Conservation (phyloP, 192 early-diverging fungal species). For the Lunasporangiospora selenospora region DNA sequence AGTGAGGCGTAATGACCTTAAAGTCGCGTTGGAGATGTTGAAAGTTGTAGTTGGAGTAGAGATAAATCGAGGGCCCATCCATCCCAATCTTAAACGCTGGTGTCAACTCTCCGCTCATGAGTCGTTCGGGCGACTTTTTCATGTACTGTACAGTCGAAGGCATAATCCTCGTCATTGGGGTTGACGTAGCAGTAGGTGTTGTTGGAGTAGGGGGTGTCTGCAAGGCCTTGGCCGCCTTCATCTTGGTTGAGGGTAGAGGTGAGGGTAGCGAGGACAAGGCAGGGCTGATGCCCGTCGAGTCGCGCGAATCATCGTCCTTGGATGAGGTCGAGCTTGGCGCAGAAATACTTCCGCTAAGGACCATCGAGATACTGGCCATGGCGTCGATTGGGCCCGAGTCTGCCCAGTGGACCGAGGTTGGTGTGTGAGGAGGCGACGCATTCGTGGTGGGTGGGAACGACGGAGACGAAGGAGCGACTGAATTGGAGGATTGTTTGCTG, state of each 20-base stretch:
- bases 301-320: too few species aligned
- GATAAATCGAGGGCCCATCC: constrained; percentile 12
- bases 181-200: background rate
- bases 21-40: constrained; percentile 17
- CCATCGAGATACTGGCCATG: constrained; percentile 21
- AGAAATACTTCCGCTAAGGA: constrained; percentile 7
- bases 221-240: background rate
- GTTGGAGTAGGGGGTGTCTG: background rate
- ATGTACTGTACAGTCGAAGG: too few species aligned
- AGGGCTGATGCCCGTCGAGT: too few species aligned
- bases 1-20: constrained; percentile 20
- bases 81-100: constrained; percentile 8
- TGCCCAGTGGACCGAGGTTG: constrained; percentile 4
- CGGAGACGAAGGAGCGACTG: constrained; percentile 2
- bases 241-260: background rate
- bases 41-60: constrained; percentile 23
- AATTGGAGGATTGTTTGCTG: constrained; percentile 6
- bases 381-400: constrained; percentile 6
- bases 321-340: constrained; percentile 13
- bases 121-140: constrained; percentile 1
- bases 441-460: constrained; percentile 10
- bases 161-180: constrained; percentile 1
- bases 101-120: constrained; percentile 15
- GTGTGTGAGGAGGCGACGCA: constrained; percentile 10
- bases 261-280: too few species aligned